Evolutionary conservation across 495 filamentous ascomycete genomes (phyloP), one percentile per base, ranked within the genome.

Genomic region (Hypoxylon fuscum): DNA sequence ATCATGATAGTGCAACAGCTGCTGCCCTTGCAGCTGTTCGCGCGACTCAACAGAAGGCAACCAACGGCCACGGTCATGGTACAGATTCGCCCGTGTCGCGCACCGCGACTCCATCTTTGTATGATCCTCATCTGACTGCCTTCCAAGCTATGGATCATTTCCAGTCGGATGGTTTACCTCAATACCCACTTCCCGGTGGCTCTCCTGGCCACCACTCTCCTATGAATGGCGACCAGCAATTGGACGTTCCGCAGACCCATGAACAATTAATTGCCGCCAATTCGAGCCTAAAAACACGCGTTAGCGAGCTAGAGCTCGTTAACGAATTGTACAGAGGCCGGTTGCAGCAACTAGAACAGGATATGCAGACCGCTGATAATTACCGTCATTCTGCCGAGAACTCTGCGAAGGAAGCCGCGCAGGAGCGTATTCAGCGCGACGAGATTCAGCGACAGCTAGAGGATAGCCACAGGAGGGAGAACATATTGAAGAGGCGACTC

Each of bases 221-320:
- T 1, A 76, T 90, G 57, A 88, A 88, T 55, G 83, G 82, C 41
- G 90, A 93, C 47, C 87, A 89, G 41, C 85, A 51, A 37, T 78
- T 88, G 20, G 91, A 96, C 27, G 81, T 88, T 4, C 86, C 90
- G 5, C 90, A 88, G 64, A 90, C 90, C 8, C 92, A 91, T 64
- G 93, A 97, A 65, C 85, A 87, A 44, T 78, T 96, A 9, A 77
- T 91, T 41, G 86, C 88, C 10, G 81, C 85, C 42, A 96, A 96
- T 71, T 89, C 89, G 12, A 85, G 85, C 37, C 78, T 97, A 31
- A 95, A 93, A 78, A 97, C 93, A 5, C 88, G 93, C 21, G 93
- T 97, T 43, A 90, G 84, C 66, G 95, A 99, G 72, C 81, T 99
- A 17, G 95, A 99, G 71, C 85, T 99, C 44, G 96, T 99, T 73